A percentile compares a stretch with the other conserved stretches of the same genome.
Conservation (phyloP, 805 yeast genomes). For the Suhomyces pyralidae region DNA sequence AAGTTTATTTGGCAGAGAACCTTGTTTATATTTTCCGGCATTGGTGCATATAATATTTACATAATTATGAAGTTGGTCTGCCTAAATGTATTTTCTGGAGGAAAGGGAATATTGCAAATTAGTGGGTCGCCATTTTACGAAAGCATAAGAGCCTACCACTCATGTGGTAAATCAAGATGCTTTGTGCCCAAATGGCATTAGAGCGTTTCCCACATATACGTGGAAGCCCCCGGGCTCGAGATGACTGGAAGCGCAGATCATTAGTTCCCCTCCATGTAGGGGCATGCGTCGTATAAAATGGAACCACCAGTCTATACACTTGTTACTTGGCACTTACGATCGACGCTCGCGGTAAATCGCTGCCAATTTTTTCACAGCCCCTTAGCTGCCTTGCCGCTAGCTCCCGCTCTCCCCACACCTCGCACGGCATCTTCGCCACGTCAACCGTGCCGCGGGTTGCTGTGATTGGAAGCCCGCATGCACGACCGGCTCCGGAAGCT, state of each 20-base stretch:
- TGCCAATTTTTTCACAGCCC: background rate
- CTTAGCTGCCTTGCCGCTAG: background rate
- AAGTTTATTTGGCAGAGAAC: background rate
- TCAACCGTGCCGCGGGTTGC: background rate
- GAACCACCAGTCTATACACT: background rate
- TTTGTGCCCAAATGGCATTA: background rate
- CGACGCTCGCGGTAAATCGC: background rate
- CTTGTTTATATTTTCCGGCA: background rate
- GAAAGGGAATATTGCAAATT: background rate
- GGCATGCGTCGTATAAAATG: background rate
- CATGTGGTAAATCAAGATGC: background rate
- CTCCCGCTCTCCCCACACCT: background rate
- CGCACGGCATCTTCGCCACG: background rate
- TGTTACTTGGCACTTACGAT: background rate
- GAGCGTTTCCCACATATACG: background rate
- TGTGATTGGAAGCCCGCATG: background rate
- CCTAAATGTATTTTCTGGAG: background rate
- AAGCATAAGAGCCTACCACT: background rate
- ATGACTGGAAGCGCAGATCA: background rate
- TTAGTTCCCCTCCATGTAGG: background rate
- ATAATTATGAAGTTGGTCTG: background rate
- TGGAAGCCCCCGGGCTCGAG: no score
- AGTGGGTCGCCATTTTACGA: background rate
- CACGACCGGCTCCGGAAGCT: background rate
- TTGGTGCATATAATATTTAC: background rate